Base-by-base conservation (phyloP, 2,329 filamentous ascomycete species). In the Phialophora chinensis region DNA sequence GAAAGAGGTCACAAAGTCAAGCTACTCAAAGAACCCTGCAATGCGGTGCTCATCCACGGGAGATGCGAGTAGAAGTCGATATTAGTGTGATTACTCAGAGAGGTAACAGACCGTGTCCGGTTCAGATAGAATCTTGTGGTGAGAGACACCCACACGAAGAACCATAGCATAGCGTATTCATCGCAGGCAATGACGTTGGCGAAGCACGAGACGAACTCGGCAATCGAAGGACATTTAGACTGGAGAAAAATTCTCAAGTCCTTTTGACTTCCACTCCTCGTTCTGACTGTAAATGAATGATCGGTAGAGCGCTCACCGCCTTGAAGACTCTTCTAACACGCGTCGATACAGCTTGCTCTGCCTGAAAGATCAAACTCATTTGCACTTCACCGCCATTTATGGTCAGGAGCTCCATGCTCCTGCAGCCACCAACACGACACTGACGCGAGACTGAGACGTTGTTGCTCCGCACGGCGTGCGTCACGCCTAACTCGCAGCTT, bases 371-470 rank as follows among this genome's bases (percentile, higher is more conserved):
- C 38, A 44, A 44, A 17, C 4, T 44, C 17, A n/a, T n/a, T 6
- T n/a, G 38, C 17, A 3, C 14, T 44, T 44, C 38, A 44, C 38
- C 17, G 38, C 38, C 6, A n/a, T n/a, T n/a, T 44, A 3, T n/a
- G 38, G 38, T 3, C 6, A n/a, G 38, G 17, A n/a, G 14, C 38
- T 20, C 38, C 6, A 44, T 44, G 38, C 38, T 44, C 17, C 38
- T 44, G 49, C 27, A 27, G 49, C 49, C 49, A 52, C 52, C 29
- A 17, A 61, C 31, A 29, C 59, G 59, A 53, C 59, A n/a, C 10
- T 33, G 29, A 29, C 59, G 20, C 59, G 59, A 53, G 52, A 61
- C 38, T 25, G 59, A 42, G 49, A 23, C 25, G 11, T 25, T 17
- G 38, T 14, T 44, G 12, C 27, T 10, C 47, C 57, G 29, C 12